Percentiles rank a stretch among this genome's conserved stretches.
phyloP scores from a whole-genome alignment of 192 early-diverging fungal genomes.

The Backusella psychrophila region DNA sequence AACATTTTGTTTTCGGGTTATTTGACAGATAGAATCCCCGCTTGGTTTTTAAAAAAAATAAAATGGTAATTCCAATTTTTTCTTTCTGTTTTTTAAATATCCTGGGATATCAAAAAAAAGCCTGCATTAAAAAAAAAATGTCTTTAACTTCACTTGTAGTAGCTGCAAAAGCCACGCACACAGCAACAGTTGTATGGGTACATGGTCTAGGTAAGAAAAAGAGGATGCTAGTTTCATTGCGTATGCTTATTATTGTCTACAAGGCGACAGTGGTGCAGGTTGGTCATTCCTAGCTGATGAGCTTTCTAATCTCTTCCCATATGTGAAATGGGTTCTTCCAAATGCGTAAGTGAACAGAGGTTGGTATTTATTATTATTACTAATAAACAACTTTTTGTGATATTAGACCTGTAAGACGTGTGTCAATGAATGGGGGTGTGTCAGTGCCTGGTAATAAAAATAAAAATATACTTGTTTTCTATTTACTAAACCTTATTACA shows the following conservation, averaged over 20 bases:
- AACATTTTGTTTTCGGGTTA: too few species aligned
- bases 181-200: conserved; percentile 55
- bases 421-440: conserved; percentile 81
- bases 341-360: conserved; percentile 55
- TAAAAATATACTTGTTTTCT: neutral
- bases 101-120: neutral
- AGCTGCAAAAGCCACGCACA: conserved; percentile 42
- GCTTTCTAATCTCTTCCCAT: conserved; percentile 59
- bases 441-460: conserved; percentile 62
- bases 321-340: conserved; percentile 91
- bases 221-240: neutral
- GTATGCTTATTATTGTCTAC: neutral
- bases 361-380: neutral
- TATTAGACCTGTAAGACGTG: conserved; percentile 48
- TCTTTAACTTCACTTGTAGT: conserved; percentile 40
- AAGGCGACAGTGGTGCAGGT: conserved; percentile 57
- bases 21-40: too few species aligned
- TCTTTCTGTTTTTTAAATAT: neutral
- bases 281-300: conserved; percentile 56
- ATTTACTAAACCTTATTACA: neutral
- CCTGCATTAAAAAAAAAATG: conserved; percentile 1
- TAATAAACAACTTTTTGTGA: neutral
- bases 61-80: neutral
- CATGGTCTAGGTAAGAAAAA: conserved; percentile 41
- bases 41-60: too few species aligned